phyloP scores from a whole-genome alignment of 2,329 filamentous ascomycete species.

The Elsinoe batatas region DNA sequence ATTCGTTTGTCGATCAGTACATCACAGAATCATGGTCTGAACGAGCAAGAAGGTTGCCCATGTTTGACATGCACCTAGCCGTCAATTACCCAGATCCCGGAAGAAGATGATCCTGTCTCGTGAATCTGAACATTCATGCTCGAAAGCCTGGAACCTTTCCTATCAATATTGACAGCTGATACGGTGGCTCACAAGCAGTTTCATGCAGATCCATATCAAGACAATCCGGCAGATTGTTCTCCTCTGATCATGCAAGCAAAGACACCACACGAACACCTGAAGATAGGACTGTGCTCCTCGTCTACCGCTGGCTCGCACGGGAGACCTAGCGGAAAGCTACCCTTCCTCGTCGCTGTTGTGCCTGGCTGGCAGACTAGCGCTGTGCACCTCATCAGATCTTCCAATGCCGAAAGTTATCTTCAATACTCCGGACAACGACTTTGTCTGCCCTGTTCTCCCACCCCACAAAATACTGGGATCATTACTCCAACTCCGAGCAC shows the following conservation, averaged over 20 bases:
- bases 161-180: neutral
- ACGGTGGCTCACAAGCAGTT: neutral
- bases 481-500: neutral
- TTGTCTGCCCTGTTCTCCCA: neutral
- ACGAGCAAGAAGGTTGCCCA: neutral
- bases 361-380: neutral
- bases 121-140: neutral
- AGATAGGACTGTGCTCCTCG: neutral
- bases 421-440: neutral
- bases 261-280: constrained; percentile 3
- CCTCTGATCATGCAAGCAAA: neutral
- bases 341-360: neutral
- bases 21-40: neutral
- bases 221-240: neutral
- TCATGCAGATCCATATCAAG: constrained; percentile 1
- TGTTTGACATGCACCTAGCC: neutral
- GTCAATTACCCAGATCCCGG: neutral
- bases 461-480: constrained; percentile 1
- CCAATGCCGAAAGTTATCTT: neutral
- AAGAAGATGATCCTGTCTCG: neutral
- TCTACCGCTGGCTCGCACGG: neutral
- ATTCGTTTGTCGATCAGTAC: constrained; percentile 7
- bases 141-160: constrained; percentile 1
- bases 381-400: neutral
- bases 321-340: neutral